Evolutionary conservation across 2,329 filamentous ascomycete species (phyloP).

Genomic region (Phyllosticta capitalensis): DNA sequence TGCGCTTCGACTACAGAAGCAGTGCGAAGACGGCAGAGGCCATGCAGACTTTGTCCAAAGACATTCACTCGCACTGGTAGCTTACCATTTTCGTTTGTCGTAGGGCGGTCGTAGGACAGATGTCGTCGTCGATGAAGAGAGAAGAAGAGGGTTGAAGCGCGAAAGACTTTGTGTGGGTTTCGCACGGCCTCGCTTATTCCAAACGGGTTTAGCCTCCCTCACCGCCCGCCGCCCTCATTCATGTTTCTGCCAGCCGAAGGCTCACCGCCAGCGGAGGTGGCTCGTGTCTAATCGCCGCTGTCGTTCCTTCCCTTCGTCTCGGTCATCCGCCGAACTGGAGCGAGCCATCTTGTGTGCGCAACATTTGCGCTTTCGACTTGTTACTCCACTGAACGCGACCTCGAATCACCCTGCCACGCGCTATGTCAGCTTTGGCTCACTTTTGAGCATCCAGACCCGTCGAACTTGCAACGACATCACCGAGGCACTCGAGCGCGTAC

Average conservation of each 20-base stretch:
- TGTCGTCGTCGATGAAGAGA: constrained; percentile 9
- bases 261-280: background rate
- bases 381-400: background rate
- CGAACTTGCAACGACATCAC: background rate
- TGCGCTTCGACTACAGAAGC: background rate
- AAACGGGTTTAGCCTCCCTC: background rate
- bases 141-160: background rate
- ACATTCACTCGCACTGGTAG: background rate
- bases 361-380: background rate
- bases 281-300: background rate
- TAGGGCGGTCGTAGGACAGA: constrained; percentile 8
- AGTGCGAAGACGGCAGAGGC: constrained; percentile 2
- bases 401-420: background rate
- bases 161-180: constrained; percentile 4
- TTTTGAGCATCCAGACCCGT: background rate
- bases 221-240: background rate
- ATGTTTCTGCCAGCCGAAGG: background rate
- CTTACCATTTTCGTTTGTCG: constrained; percentile 12
- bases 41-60: background rate
- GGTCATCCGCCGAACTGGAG: constrained; percentile 5
- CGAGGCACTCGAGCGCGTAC: background rate
- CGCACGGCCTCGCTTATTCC: constrained; percentile 2
- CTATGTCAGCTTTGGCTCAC: constrained; percentile 5
- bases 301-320: background rate
- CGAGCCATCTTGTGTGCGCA: constrained; percentile 4